Base-by-base conservation (phyloP, 2,329 filamentous ascomycete genomes). In the Alternaria conjuncta region DNA sequence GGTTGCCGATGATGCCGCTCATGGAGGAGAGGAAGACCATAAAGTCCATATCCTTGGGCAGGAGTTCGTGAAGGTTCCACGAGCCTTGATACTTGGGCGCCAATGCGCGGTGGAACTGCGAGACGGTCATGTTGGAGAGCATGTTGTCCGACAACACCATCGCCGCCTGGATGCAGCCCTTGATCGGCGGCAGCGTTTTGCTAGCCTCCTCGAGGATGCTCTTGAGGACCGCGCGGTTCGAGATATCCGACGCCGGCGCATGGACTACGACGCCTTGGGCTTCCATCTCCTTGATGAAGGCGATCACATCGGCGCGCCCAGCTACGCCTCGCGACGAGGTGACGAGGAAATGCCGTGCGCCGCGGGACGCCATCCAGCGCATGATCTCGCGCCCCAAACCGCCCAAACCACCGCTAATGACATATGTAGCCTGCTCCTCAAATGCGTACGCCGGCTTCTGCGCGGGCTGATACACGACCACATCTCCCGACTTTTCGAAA, bases 361-460 rank as follows among this genome's bases (percentile, higher is more conserved):
- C 76, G 32, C 66, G 67, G 4, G 50, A 47, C 5, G 69, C 65
- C 72, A 78, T 73, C 71, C 70, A 75, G 28, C 56, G 63, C 7
- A 70, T 64, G 44, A 78, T 72, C 25, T 65, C 66, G 3, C 76
- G 70, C 5, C 75, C 76, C 21, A 78, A 54, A 6, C 75, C 75
- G 3, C 76, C 75, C 2, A 68, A 67, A 5, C 74, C 75, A 30
- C 75, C 74, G 26, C 71, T 68, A 5, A 78, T 60, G 8, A 78
- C 21, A 55, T 77, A 78, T 2, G 75, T 70, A 51, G 55, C 55
- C 18, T 59, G 47, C 18, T 23, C 55, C 23, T 55, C 28, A 15
- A 62, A 62, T 3, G 12, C 21, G 32, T 58, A 62, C 15, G 68
- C 57, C 12, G 61, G 43, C 11, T 23, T 53, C 23, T 32, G 25